Conservation (phyloP, 331 rosid genomes). For the Telfairia occidentalis region DNA sequence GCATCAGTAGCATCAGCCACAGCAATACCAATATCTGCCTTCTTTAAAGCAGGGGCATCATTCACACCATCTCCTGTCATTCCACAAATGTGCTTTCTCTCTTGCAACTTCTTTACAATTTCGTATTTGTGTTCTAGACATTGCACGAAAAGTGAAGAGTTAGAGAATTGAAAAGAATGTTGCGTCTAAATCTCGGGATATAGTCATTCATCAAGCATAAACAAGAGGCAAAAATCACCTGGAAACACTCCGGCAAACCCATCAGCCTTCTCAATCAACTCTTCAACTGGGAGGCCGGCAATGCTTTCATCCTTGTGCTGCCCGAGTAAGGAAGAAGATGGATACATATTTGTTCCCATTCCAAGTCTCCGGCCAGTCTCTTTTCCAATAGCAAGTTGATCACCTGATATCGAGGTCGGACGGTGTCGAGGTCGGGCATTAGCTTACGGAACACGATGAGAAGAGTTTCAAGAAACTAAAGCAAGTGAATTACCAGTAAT, state of each 20-base stretch:
- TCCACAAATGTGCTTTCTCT: slow-evolving; percentile 94
- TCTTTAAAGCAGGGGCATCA: slow-evolving; percentile 97
- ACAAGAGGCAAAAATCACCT: slow-evolving; percentile 29
- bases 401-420: slow-evolving; percentile 36
- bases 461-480: background rate
- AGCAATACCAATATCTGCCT: slow-evolving; percentile 94
- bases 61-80: slow-evolving; percentile 99
- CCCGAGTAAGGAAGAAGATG: slow-evolving; percentile 89
- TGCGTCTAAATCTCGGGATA: too few relatives aligned
- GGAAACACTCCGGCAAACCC: slow-evolving; percentile 99
- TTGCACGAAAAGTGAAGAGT: background rate
- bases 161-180: background rate
- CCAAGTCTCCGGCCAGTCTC: slow-evolving; percentile 97
- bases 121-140: slow-evolving; percentile 83
- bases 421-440: background rate
- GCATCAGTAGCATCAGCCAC: slow-evolving; percentile 99
- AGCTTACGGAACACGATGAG: background rate
- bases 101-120: slow-evolving; percentile 91
- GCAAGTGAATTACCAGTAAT: slow-evolving; percentile 63
- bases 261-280: slow-evolving; percentile 92
- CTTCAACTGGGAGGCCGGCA: slow-evolving; percentile 86
- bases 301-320: slow-evolving; percentile 78
- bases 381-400: slow-evolving; percentile 96
- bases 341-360: slow-evolving; percentile 99
- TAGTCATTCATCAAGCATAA: background rate